Percentiles rank a stretch among this genome's conserved stretches.
Evolutionary conservation across 169 alveolate genomes (phyloP).

Genomic region (Cytauxzoon felis): DNA sequence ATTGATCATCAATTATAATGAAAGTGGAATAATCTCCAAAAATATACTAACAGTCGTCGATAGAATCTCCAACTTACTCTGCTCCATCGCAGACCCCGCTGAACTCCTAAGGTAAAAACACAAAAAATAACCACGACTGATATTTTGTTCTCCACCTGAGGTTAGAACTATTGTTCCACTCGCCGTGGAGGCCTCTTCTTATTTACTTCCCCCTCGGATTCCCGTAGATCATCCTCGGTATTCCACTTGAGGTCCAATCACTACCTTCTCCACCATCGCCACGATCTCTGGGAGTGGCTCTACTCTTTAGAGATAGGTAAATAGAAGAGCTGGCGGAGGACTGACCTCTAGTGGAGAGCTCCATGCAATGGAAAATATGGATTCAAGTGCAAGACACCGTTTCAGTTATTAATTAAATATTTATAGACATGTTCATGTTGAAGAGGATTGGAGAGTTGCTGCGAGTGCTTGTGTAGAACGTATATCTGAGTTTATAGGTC

Average conservation of each 20-base stretch:
- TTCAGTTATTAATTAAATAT: not conserved
- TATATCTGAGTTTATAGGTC: constrained; percentile 58
- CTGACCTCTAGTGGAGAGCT: too few species aligned
- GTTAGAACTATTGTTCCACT: too few species aligned
- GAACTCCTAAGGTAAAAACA: constrained; percentile 53
- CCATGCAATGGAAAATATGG: too few species aligned
- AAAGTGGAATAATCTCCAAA: not conserved
- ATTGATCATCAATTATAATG: not conserved
- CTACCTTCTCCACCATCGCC: too few species aligned
- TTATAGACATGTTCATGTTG: constrained; percentile 63
- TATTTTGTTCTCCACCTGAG: too few species aligned
- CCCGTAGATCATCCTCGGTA: too few species aligned
- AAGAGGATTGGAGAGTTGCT: constrained; percentile 54
- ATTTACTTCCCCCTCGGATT: too few species aligned
- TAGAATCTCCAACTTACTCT: constrained; percentile 67
- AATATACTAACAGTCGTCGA: constrained; percentile 63
- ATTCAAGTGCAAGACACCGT: not conserved
- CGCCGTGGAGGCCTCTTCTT: too few species aligned
- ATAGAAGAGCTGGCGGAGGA: too few species aligned
- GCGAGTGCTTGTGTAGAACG: constrained; percentile 68
- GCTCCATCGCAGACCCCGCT: constrained; percentile 72
- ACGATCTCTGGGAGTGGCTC: too few species aligned
- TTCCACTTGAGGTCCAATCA: too few species aligned
- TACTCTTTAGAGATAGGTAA: too few species aligned
- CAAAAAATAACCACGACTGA: not conserved